These are phyloP conservation scores for Hibiscus trionum DNA, from an alignment of 345 rosid species.

Conservation along the genomic window DNA sequence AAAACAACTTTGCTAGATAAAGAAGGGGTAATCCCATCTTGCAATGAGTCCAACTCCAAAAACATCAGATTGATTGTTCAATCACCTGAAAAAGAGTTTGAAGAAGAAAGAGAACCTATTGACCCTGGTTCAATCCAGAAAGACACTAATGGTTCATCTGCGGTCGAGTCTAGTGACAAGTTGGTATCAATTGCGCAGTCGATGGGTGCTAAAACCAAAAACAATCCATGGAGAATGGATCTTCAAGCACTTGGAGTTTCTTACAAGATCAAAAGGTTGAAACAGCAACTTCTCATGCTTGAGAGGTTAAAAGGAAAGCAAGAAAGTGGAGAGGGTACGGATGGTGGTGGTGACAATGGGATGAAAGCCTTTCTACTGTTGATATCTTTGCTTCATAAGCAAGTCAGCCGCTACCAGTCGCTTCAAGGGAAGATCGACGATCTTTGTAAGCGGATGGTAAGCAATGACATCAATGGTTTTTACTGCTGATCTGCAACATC, in stretches of 20 bases:
- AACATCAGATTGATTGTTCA: constrained; percentile 22
- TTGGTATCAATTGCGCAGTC: constrained; percentile 25
- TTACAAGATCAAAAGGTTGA: constrained; percentile 87
- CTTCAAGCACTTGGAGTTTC: constrained; percentile 90
- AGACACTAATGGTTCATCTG: constrained; percentile 24
- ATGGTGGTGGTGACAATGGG: constrained; percentile 27
- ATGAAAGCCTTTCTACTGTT: constrained; percentile 35
- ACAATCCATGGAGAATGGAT: constrained; percentile 68
- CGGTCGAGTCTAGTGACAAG: constrained; percentile 17
- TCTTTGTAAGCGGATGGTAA: constrained; percentile 85
- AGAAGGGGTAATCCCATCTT: constrained; percentile 21
- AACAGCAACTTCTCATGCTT: constrained; percentile 79
- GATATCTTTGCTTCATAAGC: constrained; percentile 64
- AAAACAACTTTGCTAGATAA: constrained; percentile 17
- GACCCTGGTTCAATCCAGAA: constrained; percentile 18
- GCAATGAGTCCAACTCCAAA: constrained; percentile 13
- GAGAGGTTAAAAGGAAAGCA: constrained; percentile 70
- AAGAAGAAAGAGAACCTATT: constrained; percentile 33
- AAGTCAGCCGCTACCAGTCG: constrained; percentile 71
- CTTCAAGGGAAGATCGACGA: constrained; percentile 84
- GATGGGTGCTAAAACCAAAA: constrained; percentile 22
- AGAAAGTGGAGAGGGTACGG: constrained; percentile 34
- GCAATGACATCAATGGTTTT: background rate
- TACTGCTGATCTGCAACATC: background rate
- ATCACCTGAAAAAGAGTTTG: constrained; percentile 50